Evolutionary conservation across 179 eudicot genomes (phyloP).

Genomic region (Silene coronaria): DNA sequence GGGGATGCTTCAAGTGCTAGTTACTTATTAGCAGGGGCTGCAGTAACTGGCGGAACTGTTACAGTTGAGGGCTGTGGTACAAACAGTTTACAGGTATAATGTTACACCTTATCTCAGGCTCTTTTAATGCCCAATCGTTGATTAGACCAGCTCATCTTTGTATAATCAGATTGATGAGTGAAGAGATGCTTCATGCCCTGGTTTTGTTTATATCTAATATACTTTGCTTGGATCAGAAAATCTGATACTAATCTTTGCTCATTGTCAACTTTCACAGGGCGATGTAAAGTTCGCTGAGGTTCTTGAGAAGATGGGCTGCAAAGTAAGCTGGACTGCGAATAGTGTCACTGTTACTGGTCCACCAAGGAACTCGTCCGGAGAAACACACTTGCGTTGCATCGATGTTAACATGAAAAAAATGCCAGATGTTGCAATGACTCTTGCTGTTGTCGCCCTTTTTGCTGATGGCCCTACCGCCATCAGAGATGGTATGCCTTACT

Average conservation of each 20-base stretch:
- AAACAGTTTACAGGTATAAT: constrained; percentile 75
- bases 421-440: constrained; percentile 99
- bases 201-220: no score
- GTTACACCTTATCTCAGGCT: neutral
- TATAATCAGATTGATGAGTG: no score
- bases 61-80: constrained; percentile 99
- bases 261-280: constrained; percentile 42
- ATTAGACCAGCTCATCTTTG: no score
- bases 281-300: constrained; percentile 97
- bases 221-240: neutral
- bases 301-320: constrained; percentile 94
- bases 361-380: constrained; percentile 56
- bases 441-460: constrained; percentile 91
- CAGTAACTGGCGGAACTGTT: constrained; percentile 93
- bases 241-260: neutral
- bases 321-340: constrained; percentile 90
- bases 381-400: constrained; percentile 65
- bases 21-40: constrained; percentile 96
- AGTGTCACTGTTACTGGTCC: constrained; percentile 94
- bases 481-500: constrained; percentile 70
- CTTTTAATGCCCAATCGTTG: neutral
- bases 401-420: constrained; percentile 99
- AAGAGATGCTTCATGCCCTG: no score
- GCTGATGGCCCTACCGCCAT: constrained; percentile 95
- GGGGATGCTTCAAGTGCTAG: constrained; percentile 99